phyloP scores from a whole-genome alignment of 495 filamentous ascomycete species.

The Podospora fimiseda region DNA sequence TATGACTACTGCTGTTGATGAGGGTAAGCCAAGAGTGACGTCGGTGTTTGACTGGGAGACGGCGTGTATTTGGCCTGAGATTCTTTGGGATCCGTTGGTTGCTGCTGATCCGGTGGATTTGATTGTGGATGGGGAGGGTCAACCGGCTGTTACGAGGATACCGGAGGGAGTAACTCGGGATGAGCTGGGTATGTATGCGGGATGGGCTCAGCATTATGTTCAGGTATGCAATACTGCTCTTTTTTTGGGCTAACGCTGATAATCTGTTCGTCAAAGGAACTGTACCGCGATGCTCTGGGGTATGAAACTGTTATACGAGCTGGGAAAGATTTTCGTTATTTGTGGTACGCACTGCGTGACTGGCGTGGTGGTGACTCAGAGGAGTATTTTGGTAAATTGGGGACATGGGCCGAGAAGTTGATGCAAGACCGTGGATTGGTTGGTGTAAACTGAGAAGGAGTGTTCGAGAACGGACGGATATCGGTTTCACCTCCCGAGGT shows the following conservation, averaged over 20 bases:
- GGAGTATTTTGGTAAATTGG: constrained; percentile 30
- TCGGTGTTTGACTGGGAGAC: constrained; percentile 34
- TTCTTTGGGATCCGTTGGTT: constrained; percentile 31
- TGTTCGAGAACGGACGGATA: too few species aligned
- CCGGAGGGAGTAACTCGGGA: not conserved
- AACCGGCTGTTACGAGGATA: constrained; percentile 21
- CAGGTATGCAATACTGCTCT: constrained; percentile 5
- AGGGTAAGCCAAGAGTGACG: constrained; percentile 21
- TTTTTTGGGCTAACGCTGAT: constrained; percentile 13
- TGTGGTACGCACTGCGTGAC: too few species aligned
- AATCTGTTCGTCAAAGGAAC: constrained; percentile 11
- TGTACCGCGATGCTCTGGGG: constrained; percentile 13
- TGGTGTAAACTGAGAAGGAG: too few species aligned
- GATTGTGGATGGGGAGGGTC: constrained; percentile 25
- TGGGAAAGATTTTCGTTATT: constrained; percentile 28
- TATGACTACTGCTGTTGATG: constrained; percentile 25
- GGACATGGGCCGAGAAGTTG: constrained; percentile 32
- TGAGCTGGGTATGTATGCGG: constrained; percentile 13
- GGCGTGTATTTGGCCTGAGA: constrained; percentile 28
- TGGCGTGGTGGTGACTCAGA: constrained; percentile 32
- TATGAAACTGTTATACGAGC: constrained; percentile 29
- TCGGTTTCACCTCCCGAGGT: too few species aligned
- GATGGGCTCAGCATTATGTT: constrained; percentile 24
- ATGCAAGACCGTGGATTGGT: too few species aligned
- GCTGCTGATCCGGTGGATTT: constrained; percentile 25